Conservation (phyloP, 2,329 filamentous ascomycete species). For the Colletotrichum musicola region DNA sequence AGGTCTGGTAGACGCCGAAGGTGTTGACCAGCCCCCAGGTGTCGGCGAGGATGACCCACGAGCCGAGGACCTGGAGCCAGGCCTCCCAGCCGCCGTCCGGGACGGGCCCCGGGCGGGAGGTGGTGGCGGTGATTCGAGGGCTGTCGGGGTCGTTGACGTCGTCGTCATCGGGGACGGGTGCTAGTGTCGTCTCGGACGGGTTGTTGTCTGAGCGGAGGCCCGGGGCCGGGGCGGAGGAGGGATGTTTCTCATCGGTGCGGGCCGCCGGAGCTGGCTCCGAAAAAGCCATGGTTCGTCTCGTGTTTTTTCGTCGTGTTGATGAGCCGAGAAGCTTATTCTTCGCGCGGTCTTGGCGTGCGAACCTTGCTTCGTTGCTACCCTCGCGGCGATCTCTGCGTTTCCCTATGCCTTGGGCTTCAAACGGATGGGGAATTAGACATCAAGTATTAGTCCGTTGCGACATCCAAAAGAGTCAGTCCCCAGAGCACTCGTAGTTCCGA, state of each 20-base stretch:
- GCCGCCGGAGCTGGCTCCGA: background rate
- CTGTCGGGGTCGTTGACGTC: constrained; percentile 10
- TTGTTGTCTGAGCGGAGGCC: constrained; percentile 1
- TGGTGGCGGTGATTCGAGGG: background rate
- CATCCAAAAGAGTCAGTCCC: background rate
- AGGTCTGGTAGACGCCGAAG: constrained; percentile 61
- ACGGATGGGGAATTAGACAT: constrained; percentile 14
- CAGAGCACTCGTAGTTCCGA: background rate
- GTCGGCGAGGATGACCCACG: constrained; percentile 39
- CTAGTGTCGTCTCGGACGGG: constrained; percentile 26
- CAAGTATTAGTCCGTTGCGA: background rate
- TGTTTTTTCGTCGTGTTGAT: background rate
- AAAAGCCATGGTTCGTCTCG: constrained; percentile 17
- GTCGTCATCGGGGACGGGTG: constrained; percentile 6
- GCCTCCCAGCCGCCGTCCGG: constrained; percentile 44
- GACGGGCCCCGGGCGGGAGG: constrained; percentile 26
- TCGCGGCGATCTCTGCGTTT: background rate
- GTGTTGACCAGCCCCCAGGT: constrained; percentile 54
- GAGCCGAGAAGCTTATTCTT: constrained; percentile 1
- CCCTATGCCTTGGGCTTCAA: background rate
- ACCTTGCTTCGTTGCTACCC: constrained; percentile 14
- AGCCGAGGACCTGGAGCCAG: constrained; percentile 45
- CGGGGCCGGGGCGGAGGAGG: background rate
- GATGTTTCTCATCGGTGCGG: constrained; percentile 11
- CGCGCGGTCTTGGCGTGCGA: constrained; percentile 16